phyloP scores from a whole-genome alignment of 768 basidiomycete genomes.

The Cubamyces lactineus region DNA sequence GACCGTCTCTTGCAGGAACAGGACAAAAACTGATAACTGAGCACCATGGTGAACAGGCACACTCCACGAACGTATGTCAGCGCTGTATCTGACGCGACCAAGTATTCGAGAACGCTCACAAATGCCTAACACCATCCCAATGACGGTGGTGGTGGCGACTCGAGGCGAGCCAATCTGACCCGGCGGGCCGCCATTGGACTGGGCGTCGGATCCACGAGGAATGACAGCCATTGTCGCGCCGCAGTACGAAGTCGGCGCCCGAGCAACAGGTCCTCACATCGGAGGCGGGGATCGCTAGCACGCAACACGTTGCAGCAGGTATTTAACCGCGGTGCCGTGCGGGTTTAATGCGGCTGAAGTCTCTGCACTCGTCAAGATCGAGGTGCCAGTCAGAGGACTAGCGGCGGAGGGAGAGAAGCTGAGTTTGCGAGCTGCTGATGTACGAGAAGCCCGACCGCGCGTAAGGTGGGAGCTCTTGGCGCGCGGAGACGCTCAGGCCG shows the following conservation, averaged over 20 bases:
- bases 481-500: no score
- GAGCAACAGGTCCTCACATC: neutral
- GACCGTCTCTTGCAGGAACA: constrained; percentile 8
- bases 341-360: constrained; percentile 6
- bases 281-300: neutral
- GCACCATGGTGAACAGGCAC: constrained; percentile 24
- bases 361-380: neutral
- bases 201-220: constrained; percentile 7
- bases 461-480: no score
- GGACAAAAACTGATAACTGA: constrained; percentile 26
- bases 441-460: no score
- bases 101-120: constrained; percentile 16
- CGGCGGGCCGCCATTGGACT: neutral
- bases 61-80: constrained; percentile 6
- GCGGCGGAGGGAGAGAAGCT: neutral
- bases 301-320: neutral
- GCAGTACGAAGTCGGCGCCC: neutral
- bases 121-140: constrained; percentile 27
- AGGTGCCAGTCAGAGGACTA: neutral
- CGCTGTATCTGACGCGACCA: no score
- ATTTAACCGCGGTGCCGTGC: constrained; percentile 3
- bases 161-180: constrained; percentile 17
- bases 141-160: constrained; percentile 24
- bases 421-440: no score
- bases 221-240: constrained; percentile 14